phyloP scores from a whole-genome alignment of 805 yeast species.

The Kluyveromyces siamensis region DNA sequence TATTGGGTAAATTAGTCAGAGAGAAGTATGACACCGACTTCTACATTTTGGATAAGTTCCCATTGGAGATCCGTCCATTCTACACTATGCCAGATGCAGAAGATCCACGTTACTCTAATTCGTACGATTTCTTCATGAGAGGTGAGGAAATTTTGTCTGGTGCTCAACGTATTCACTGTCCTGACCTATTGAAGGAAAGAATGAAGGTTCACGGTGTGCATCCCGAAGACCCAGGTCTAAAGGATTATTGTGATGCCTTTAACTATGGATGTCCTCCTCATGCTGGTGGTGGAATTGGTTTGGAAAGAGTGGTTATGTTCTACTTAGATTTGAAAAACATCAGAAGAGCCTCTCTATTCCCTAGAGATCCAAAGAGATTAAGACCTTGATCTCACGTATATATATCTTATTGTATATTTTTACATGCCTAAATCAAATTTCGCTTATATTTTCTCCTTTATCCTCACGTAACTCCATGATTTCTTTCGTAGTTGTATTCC shows the following conservation, averaged over 20 bases:
- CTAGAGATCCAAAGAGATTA: constrained; percentile 94
- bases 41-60: constrained; percentile 97
- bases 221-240: constrained; percentile 70
- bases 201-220: constrained; percentile 77
- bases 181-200: constrained; percentile 71
- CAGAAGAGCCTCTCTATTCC: constrained; percentile 97
- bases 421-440: not conserved
- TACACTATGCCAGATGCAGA: constrained; percentile 98
- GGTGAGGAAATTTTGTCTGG: constrained; percentile 99
- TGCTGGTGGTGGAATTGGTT: constrained; percentile 99
- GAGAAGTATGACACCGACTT: constrained; percentile 96
- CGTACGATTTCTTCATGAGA: constrained; percentile 99
- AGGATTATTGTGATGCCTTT: constrained; percentile 90
- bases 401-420: not conserved
- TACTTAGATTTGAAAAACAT: constrained; percentile 94
- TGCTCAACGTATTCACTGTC: constrained; percentile 98
- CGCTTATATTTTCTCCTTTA: not conserved
- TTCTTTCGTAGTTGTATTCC: not conserved
- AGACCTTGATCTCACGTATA: constrained; percentile 46
- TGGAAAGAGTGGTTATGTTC: constrained; percentile 98
- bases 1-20: constrained; percentile 82
- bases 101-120: constrained; percentile 89
- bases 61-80: constrained; percentile 93
- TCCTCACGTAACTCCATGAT: not conserved
- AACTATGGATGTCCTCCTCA: constrained; percentile 96